These are phyloP conservation scores for Pleurotus salmoneostramineus DNA, from an alignment of 768 basidiomycete genomes.

Conservation along the genomic window DNA sequence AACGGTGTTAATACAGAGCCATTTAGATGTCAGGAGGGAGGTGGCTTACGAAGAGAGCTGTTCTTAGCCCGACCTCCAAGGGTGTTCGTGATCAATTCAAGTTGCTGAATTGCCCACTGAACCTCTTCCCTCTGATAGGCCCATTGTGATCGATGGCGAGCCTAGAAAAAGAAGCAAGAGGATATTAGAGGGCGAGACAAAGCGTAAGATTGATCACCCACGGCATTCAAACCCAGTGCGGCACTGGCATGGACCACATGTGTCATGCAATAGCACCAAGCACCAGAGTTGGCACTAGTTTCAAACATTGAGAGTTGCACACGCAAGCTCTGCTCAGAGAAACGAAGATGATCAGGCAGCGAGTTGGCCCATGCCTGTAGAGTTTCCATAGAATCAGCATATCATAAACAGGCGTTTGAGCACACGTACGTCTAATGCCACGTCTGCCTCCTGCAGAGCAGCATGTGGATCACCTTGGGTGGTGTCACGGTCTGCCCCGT, in stretches of 20 bases:
- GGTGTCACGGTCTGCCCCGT: constrained; percentile 25
- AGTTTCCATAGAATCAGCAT: background rate
- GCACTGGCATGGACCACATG: constrained; percentile 72
- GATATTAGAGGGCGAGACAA: background rate
- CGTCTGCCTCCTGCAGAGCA: constrained; percentile 37
- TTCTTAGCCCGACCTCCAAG: constrained; percentile 48
- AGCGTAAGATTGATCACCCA: constrained; percentile 29
- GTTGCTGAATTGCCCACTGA: constrained; percentile 37
- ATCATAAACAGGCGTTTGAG: background rate
- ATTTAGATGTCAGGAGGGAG: background rate
- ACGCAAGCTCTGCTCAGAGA: constrained; percentile 63
- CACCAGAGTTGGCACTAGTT: constrained; percentile 72
- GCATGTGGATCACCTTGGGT: constrained; percentile 26
- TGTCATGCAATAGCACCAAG: constrained; percentile 79
- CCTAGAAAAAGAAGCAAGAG: constrained; percentile 21
- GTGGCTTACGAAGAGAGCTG: constrained; percentile 37
- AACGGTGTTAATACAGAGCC: constrained; percentile 11
- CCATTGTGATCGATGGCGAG: constrained; percentile 33
- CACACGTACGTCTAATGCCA: constrained; percentile 38
- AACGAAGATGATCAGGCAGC: constrained; percentile 69
- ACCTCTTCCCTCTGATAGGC: constrained; percentile 30
- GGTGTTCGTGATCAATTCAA: constrained; percentile 42
- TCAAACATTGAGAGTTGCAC: constrained; percentile 77
- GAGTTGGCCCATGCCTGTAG: constrained; percentile 59
- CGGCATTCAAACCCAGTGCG: constrained; percentile 58